These are phyloP conservation scores for Seminavis robusta DNA, from an alignment of 108 stramenopile species.

Conservation along the genomic window DNA sequence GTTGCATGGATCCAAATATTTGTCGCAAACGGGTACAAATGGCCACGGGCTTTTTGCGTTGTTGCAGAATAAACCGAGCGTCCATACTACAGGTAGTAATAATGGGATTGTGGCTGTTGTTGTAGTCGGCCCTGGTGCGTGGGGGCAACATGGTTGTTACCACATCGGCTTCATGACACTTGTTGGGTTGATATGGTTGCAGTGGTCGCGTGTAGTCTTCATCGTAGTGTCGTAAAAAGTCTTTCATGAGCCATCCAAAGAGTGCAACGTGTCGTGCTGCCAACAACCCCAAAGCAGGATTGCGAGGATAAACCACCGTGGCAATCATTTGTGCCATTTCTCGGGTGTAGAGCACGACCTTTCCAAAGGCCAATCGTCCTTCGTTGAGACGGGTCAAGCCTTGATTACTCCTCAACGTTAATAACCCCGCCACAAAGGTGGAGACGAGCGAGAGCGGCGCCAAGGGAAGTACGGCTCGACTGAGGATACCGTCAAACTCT, in stretches of 20 bases:
- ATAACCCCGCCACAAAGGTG: constrained; percentile 52
- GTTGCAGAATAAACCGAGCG: constrained; percentile 29
- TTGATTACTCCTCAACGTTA: constrained; percentile 58
- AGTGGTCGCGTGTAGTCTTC: not conserved
- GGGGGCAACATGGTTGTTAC: constrained; percentile 25
- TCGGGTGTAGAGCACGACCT: constrained; percentile 38
- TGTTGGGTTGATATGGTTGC: not conserved
- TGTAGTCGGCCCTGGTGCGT: no score
- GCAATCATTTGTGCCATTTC: constrained; percentile 43
- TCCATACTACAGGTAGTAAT: constrained; percentile 17
- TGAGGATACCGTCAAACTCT: constrained; percentile 6
- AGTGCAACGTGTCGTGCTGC: constrained; percentile 39
- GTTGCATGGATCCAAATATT: constrained; percentile 2
- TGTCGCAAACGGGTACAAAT: constrained; percentile 40
- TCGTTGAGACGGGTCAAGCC: constrained; percentile 43
- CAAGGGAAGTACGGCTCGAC: constrained; percentile 19
- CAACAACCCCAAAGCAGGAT: constrained; percentile 26
- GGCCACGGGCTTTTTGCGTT: constrained; percentile 43
- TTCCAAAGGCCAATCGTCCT: constrained; percentile 29
- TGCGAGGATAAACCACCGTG: constrained; percentile 30
- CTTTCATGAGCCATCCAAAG: constrained; percentile 58
- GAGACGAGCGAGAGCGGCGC: constrained; percentile 35
- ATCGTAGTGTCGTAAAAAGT: constrained; percentile 28
- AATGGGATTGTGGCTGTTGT: no score
- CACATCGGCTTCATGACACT: constrained; percentile 6